Evolutionary conservation across 257 asterid genomes (phyloP).

Genomic region (Parsonsia alboflavescens): DNA sequence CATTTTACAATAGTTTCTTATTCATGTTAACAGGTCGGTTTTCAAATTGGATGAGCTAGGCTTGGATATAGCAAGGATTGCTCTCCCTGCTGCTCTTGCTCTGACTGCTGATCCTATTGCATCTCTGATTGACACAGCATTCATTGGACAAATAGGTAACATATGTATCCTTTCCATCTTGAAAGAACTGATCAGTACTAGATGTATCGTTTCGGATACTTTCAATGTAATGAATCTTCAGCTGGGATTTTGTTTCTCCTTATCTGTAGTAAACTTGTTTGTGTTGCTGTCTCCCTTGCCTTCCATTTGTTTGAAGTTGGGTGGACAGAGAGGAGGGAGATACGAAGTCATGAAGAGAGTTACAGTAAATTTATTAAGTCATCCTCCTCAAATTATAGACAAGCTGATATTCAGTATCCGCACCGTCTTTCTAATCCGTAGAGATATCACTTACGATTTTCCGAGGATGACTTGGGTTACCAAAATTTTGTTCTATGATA

Average conservation of each 20-base stretch:
- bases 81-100: constrained; percentile 73
- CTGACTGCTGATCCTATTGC: constrained; percentile 86
- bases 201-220: neutral
- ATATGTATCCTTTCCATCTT: neutral
- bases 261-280: too few species aligned
- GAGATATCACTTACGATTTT: neutral
- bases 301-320: too few species aligned
- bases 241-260: neutral
- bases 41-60: constrained; percentile 68
- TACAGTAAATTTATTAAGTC: too few species aligned
- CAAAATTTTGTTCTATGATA: neutral
- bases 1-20: neutral
- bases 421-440: too few species aligned
- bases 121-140: constrained; percentile 72
- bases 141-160: constrained; percentile 81
- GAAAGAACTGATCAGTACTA: neutral
- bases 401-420: too few species aligned
- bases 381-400: neutral
- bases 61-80: constrained; percentile 52
- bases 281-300: too few species aligned
- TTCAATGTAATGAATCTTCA: too few species aligned
- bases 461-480: neutral
- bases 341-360: neutral
- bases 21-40: constrained; percentile 34
- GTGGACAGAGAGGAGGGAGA: neutral